Evolutionary conservation across 495 filamentous ascomycete genomes (phyloP).

Genomic region (Cairneyella variabilis): DNA sequence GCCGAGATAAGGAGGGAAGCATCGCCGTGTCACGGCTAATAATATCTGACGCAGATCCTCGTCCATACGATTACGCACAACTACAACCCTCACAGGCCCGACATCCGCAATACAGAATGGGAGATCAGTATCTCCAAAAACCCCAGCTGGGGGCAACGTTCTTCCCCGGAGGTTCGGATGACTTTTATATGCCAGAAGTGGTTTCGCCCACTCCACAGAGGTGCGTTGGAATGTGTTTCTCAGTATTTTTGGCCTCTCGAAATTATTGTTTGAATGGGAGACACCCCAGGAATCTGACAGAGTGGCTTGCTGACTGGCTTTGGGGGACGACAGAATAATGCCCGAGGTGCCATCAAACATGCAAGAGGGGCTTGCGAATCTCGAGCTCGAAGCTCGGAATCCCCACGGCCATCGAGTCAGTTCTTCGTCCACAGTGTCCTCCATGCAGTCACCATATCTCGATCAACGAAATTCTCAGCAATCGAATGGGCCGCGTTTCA

Average conservation of each 20-base stretch:
- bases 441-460: constrained; percentile 2
- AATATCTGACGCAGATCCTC: neutral
- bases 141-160: constrained; percentile 38
- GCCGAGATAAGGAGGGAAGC: neutral
- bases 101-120: neutral
- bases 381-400: constrained; percentile 69
- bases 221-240: constrained; percentile 46
- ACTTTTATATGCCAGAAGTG: constrained; percentile 75
- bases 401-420: constrained; percentile 16
- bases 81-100: neutral
- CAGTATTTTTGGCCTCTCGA: no score
- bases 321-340: constrained; percentile 55
- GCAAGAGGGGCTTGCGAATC: constrained; percentile 82
- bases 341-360: constrained; percentile 69
- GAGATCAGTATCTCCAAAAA: neutral
- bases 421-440: constrained; percentile 28
- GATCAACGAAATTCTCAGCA: constrained; percentile 19
- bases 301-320: no score
- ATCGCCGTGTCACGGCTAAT: neutral
- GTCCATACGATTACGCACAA: neutral
- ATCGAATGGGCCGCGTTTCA: constrained; percentile 27
- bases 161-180: constrained; percentile 83
- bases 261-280: no score
- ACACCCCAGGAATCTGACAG: no score
- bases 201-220: constrained; percentile 85